Percentiles rank a stretch among this genome's conserved stretches.
These are phyloP conservation scores for Exobasidium cylindrosporum DNA, from an alignment of 1,284 basidiomycete species.

Conservation along the genomic window DNA sequence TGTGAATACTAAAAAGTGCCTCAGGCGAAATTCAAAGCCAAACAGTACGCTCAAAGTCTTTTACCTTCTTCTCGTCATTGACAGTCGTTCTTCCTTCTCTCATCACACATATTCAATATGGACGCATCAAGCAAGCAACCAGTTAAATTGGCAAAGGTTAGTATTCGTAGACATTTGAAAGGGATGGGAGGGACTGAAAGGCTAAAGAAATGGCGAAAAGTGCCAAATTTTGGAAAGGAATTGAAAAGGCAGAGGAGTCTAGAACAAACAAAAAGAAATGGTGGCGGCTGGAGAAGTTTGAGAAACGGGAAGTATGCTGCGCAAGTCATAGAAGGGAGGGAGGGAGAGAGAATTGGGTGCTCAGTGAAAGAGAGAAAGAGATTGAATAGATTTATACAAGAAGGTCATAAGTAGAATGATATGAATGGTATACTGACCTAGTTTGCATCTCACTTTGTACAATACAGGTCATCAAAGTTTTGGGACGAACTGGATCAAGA, in stretches of 20 bases:
- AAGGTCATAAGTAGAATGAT: neutral
- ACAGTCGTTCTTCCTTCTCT: neutral
- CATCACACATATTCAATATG: constrained; percentile 6
- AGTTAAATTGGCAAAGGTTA: constrained; percentile 14
- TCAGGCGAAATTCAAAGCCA: too few relatives aligned
- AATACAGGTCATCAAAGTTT: constrained; percentile 66
- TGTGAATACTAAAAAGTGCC: too few relatives aligned
- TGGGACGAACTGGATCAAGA: constrained; percentile 97
- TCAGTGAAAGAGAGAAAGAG: neutral
- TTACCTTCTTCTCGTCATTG: neutral
- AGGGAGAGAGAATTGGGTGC: neutral
- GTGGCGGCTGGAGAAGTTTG: too few relatives aligned
- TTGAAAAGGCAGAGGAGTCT: neutral
- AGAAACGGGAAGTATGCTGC: too few relatives aligned
- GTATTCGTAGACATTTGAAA: neutral
- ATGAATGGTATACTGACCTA: neutral
- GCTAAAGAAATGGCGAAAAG: neutral
- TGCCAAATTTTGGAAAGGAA: neutral
- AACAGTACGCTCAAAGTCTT: neutral
- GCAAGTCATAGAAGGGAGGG: too few relatives aligned
- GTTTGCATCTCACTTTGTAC: neutral
- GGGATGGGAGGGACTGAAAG: neutral
- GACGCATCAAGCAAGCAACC: constrained; percentile 6
- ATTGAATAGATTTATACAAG: neutral
- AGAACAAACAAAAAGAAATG: neutral